Percentiles rank a stretch among this genome's conserved stretches.
These are phyloP conservation scores for Collariella sp. DNA, from an alignment of 495 filamentous ascomycete species.

Conservation along the genomic window DNA sequence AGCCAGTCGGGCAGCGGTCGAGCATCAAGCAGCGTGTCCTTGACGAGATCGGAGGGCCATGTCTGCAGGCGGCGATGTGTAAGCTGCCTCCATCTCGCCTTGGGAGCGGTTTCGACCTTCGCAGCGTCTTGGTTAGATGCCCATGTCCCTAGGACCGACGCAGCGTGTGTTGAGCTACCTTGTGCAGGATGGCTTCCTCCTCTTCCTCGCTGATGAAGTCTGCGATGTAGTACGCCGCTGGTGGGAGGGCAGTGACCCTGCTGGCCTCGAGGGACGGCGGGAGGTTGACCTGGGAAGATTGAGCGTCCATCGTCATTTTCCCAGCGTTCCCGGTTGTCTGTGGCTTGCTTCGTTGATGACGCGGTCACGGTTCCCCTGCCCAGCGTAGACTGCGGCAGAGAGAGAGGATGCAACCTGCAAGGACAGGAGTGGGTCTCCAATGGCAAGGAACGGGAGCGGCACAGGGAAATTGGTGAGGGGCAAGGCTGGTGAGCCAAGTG, in stretches of 20 bases:
- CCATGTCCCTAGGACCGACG: background rate
- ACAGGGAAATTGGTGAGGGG: slow-evolving; percentile 9
- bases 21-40: slow-evolving; percentile 64
- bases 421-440: background rate
- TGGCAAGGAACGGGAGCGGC: too few relatives aligned
- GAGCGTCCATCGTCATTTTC: slow-evolving; percentile 4
- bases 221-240: slow-evolving; percentile 73
- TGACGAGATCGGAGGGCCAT: slow-evolving; percentile 69
- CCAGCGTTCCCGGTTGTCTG: background rate
- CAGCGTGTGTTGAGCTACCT: slow-evolving; percentile 38
- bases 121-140: slow-evolving; percentile 14
- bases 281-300: slow-evolving; percentile 14
- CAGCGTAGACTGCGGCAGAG: too few relatives aligned
- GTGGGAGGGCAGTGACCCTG: slow-evolving; percentile 52
- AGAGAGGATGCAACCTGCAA: background rate
- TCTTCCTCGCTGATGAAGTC: slow-evolving; percentile 75
- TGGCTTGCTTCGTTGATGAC: background rate
- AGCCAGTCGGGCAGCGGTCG: slow-evolving; percentile 70
- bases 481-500: background rate
- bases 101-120: slow-evolving; percentile 52
- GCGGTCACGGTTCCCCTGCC: too few relatives aligned
- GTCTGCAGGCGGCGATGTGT: slow-evolving; percentile 83
- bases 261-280: slow-evolving; percentile 41
- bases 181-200: slow-evolving; percentile 60
- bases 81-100: slow-evolving; percentile 76